phyloP scores from a whole-genome alignment of 768 basidiomycete genomes.

The Pholiota microspora region DNA sequence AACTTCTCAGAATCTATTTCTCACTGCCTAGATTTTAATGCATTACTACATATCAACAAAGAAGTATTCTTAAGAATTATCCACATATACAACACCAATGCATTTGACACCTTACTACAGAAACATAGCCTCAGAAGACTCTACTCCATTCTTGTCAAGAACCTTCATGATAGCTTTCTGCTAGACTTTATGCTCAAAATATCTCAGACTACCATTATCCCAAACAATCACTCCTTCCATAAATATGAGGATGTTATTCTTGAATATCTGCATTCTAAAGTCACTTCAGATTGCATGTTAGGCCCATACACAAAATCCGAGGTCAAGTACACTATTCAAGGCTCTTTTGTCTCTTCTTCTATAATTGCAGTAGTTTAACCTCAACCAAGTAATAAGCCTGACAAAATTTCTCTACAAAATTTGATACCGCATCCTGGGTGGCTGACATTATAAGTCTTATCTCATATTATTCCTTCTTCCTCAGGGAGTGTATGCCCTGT shows the following conservation, averaged over 20 bases:
- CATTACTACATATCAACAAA: conserved; percentile 2
- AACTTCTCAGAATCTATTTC: not conserved
- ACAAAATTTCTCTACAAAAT: not conserved
- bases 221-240: conserved; percentile 15
- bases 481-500: too few relatives aligned
- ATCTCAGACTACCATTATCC: conserved; percentile 16
- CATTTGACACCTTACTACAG: conserved; percentile 23
- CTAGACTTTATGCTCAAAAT: conserved; percentile 29
- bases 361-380: conserved; percentile 23
- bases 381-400: conserved; percentile 9
- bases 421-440: not conserved
- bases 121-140: conserved; percentile 17
- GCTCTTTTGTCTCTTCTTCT: conserved; percentile 28
- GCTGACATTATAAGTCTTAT: not conserved
- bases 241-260: conserved; percentile 14
- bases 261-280: conserved; percentile 20
- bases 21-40: conserved; percentile 4
- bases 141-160: conserved; percentile 29
- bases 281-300: conserved; percentile 19
- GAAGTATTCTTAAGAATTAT: conserved; percentile 23
- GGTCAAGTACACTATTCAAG: conserved; percentile 20
- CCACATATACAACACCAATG: conserved; percentile 28
- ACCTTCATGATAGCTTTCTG: conserved; percentile 30
- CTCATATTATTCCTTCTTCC: too few relatives aligned
- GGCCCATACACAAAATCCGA: conserved; percentile 23